Evolutionary conservation across 306 rosid genomes (phyloP), one percentile per base, ranked within the genome.

Genomic region (Dalbergia oliveri): DNA sequence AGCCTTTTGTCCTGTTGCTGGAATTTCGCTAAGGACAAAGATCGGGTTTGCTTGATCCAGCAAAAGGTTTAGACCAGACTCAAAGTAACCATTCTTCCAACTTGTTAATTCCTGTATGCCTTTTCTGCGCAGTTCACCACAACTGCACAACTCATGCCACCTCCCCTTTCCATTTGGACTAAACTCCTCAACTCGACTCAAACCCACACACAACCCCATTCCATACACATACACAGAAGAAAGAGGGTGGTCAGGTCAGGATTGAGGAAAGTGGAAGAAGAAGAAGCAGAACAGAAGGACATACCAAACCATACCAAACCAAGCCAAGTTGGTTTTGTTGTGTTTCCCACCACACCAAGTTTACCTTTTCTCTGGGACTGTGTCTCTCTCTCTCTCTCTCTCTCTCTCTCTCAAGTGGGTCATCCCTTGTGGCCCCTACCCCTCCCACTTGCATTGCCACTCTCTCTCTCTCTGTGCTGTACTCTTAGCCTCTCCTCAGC

Each of bases 401-500:
- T 54, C 73, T 51, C 88, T 82, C 86, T 59, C 41, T 71, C 65
- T 70, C 34, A 85, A 90, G 94, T 92, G 97, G 94, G 92, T 89
- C 93, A 84, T 84, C 77, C 81, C 85, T 86, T 83, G 90, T 90
- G 95, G 98, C 86, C 98, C 93, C 93, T 88, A 88, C 94, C 89
- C 66, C 81, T 81, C 86, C 98, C 94, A 93, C 97, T 93, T 89
- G 96, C 84, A 26, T 26, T 84, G 73, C 77, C 61, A 34, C 26
- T 78, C 13, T 85, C 83, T 78, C 31, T 21, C 23, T 80, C 8
- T 85, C 82, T 78, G 74, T 79, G 81, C 84, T 86, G 89, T 86
- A 37, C 41, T 37, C 88, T 87, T 86, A 50, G 77, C 88, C 81
- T 85, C 71, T 44, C 79, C 81, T 79, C 75, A 74, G 88, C 86